Percentiles rank a stretch among this genome's conserved stretches.
Evolutionary conservation across 371 early-diverging fungal genomes (phyloP).

Genomic region (Apophysomyces sp.): DNA sequence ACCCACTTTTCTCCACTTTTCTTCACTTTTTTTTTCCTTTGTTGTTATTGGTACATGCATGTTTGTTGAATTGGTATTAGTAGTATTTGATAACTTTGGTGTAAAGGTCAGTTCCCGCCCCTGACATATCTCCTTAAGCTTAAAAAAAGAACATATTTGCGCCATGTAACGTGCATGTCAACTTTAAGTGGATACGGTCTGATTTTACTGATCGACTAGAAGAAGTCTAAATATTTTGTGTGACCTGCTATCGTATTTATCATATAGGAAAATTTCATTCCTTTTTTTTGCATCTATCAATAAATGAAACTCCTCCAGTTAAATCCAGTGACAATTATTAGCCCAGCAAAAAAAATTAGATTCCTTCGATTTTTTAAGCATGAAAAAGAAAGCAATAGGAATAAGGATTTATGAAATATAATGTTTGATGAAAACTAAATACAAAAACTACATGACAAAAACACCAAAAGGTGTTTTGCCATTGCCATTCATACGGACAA

Average conservation of each 20-base stretch:
- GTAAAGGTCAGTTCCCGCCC: not conserved
- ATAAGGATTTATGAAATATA: constrained; percentile 1
- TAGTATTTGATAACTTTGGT: not conserved
- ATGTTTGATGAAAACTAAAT: not conserved
- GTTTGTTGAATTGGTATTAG: not conserved
- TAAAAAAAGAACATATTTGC: not conserved
- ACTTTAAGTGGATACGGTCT: not conserved
- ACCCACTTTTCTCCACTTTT: not conserved
- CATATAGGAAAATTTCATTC: not conserved
- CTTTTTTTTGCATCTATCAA: not conserved
- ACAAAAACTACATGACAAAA: not conserved
- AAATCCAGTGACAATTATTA: not conserved
- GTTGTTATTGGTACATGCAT: not conserved
- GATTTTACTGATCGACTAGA: not conserved
- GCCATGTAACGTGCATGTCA: not conserved
- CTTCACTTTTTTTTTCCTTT: not conserved
- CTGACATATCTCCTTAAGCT: not conserved
- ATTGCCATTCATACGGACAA: not conserved
- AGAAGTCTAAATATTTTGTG: not conserved
- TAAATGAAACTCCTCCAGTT: not conserved
- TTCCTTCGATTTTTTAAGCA: not conserved
- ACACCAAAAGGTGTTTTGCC: constrained; percentile 1
- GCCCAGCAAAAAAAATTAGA: not conserved
- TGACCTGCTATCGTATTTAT: not conserved
- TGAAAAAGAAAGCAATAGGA: not conserved